Evolutionary conservation across 2,329 filamentous ascomycete genomes (phyloP).

Genomic region (Fusarium clavum): DNA sequence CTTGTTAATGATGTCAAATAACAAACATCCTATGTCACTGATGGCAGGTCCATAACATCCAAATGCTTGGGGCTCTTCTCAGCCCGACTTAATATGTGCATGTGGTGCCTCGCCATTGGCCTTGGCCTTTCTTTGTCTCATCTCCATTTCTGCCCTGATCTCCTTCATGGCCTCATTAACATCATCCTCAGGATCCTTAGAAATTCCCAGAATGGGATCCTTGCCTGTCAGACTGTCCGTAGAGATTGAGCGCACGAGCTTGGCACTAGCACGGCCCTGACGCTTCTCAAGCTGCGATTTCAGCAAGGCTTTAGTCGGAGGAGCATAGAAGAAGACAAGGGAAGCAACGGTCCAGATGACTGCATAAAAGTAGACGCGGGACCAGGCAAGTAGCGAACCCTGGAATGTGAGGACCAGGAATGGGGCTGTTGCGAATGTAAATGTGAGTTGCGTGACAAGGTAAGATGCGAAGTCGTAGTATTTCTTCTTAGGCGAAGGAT

Average conservation of each 20-base stretch:
- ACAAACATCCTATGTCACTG: not conserved
- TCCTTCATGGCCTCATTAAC: constrained; percentile 83
- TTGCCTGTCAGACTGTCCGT: constrained; percentile 66
- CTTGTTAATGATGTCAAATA: not conserved
- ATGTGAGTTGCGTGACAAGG: constrained; percentile 81
- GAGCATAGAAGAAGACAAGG: constrained; percentile 82
- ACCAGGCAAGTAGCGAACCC: constrained; percentile 80
- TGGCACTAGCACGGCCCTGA: constrained; percentile 58
- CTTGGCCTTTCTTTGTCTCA: constrained; percentile 46
- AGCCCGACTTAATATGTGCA: constrained; percentile 42
- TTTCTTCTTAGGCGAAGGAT: constrained; percentile 76
- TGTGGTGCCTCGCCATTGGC: constrained; percentile 72
- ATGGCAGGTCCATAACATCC: not conserved
- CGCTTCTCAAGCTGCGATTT: constrained; percentile 69
- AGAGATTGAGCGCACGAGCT: constrained; percentile 63
- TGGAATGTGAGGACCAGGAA: constrained; percentile 84
- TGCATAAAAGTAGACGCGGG: constrained; percentile 88
- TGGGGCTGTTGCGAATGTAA: constrained; percentile 84
- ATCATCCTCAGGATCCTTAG: constrained; percentile 79
- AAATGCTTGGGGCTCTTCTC: not conserved
- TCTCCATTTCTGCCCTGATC: constrained; percentile 78
- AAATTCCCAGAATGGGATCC: constrained; percentile 80
- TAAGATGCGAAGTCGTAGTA: constrained; percentile 88
- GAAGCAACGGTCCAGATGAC: constrained; percentile 73
- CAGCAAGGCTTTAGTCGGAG: constrained; percentile 71